Percentiles rank a stretch among this genome's conserved stretches.
Conservation (phyloP, 2,329 filamentous ascomycete species). For the Diplodia seriata region DNA sequence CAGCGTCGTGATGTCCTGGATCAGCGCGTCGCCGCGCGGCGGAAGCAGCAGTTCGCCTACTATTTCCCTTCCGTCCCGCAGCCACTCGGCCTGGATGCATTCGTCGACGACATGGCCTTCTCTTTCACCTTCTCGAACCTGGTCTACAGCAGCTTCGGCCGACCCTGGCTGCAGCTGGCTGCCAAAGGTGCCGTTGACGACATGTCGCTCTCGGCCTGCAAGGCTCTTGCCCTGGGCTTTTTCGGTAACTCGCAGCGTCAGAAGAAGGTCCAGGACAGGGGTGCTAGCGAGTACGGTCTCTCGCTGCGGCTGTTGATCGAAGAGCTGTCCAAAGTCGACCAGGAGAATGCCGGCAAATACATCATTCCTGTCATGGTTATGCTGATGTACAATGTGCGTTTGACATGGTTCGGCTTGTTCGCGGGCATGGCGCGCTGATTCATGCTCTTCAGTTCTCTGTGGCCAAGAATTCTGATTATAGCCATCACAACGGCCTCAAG, state of each 20-base stretch:
- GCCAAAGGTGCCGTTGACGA: slow-evolving; percentile 32
- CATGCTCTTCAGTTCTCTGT: slow-evolving; percentile 23
- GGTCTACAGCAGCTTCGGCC: slow-evolving; percentile 35
- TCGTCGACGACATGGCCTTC: slow-evolving; percentile 35
- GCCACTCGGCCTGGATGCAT: slow-evolving; percentile 33
- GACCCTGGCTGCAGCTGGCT: slow-evolving; percentile 34
- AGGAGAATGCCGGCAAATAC: slow-evolving; percentile 28
- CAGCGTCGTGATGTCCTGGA: background rate
- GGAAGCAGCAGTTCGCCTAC: slow-evolving; percentile 22
- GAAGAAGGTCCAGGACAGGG: slow-evolving; percentile 33
- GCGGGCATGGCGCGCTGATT: background rate
- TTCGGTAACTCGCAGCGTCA: slow-evolving; percentile 34
- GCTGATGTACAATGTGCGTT: slow-evolving; percentile 35
- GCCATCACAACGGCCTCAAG: slow-evolving; percentile 33
- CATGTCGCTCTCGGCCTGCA: slow-evolving; percentile 32
- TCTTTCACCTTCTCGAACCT: slow-evolving; percentile 35
- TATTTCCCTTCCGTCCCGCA: slow-evolving; percentile 28
- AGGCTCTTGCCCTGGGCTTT: slow-evolving; percentile 33
- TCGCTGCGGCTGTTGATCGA: slow-evolving; percentile 31
- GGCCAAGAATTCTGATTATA: slow-evolving; percentile 24
- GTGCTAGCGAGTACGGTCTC: slow-evolving; percentile 32
- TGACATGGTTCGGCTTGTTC: background rate
- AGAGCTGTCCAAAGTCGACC: slow-evolving; percentile 32
- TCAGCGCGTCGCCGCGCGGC: background rate
- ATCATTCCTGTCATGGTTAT: slow-evolving; percentile 35